phyloP scores from a whole-genome alignment of 2,329 filamentous ascomycete genomes.

The Ophiostoma piceae region DNA sequence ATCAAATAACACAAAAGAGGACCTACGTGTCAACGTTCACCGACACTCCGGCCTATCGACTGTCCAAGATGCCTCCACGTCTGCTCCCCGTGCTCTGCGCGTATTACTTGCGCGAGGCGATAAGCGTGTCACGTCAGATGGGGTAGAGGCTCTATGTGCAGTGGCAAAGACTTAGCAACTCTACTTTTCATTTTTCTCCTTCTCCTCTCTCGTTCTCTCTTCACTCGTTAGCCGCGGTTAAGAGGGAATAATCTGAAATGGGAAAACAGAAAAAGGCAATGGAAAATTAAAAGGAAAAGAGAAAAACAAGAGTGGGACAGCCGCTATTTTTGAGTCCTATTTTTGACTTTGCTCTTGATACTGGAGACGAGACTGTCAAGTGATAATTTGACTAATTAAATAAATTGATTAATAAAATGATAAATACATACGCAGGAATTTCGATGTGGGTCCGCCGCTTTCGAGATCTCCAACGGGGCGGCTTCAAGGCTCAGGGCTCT shows the following conservation, averaged over 20 bases:
- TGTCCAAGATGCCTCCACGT: background rate
- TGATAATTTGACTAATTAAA: too few species aligned
- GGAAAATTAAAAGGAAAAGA: background rate
- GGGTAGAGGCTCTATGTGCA: background rate
- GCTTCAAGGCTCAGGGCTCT: background rate
- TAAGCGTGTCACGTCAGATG: conserved; percentile 10
- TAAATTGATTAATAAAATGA: too few species aligned
- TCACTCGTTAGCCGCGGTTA: background rate
- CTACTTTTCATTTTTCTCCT: background rate
- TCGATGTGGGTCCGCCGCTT: conserved; percentile 12
- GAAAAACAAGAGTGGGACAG: background rate
- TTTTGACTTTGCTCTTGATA: background rate
- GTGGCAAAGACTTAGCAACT: too few species aligned
- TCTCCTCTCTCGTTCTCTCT: background rate
- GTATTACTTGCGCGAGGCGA: conserved; percentile 7
- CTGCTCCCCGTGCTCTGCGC: background rate
- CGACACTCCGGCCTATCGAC: background rate
- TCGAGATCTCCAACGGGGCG: conserved; percentile 15
- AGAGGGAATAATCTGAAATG: background rate
- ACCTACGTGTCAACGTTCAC: conserved; percentile 1
- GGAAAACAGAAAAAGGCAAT: too few species aligned
- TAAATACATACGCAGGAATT: conserved; percentile 10
- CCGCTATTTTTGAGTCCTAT: background rate
- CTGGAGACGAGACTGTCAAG: too few species aligned
- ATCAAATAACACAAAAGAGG: background rate